Base-by-base conservation (phyloP, 2,329 filamentous ascomycete genomes). In the Lachnellula suecica region DNA sequence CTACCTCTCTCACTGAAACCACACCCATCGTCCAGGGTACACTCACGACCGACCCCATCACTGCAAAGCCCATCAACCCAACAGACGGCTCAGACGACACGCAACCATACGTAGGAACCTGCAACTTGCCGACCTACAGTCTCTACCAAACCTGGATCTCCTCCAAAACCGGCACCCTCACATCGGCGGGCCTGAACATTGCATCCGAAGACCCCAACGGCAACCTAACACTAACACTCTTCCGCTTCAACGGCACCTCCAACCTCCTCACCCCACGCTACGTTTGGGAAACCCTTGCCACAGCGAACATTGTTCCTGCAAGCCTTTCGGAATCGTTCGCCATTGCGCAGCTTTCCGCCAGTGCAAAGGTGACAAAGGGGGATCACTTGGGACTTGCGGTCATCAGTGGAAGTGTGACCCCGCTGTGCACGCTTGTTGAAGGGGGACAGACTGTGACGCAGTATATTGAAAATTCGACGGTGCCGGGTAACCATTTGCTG, bases 111-210 rank as follows among this genome's bases (percentile, higher is more conserved):
- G 42, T 45, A 2, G 48, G 49, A 1, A 24, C 47, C 8, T 61
- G 58, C 42, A 53, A 53, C 20, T 53, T 62, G 2, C 61, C 61
- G 2, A 41, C 47, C 15, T 56, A 51, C 49, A 40, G 45, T 19
- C 51, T 63, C 37, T 62, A 61, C 38, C 61, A 62, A 49, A 62
- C 59, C 2, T 63, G 54, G 47, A 41, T 51, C 3, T 46, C 57
- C 10, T 53, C 57, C 10, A 56, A 51, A 35, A 20, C 53, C 19
- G 59, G 62, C 5, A 53, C 22, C 4, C 29, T 64, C 2, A 37
- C 45, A 4, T 44, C 52, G 25, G 44, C 62, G 10, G 51, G 54
- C 19, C 11, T 63, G 1, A 64, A 61, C 13, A 44, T 63, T n/a
- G 59, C 59, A 5, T 50, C 51, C 20, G 49, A 42, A 13, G 27